These are phyloP conservation scores for Lagenaria siceraria DNA, from an alignment of 306 rosid genomes.

Conservation along the genomic window DNA sequence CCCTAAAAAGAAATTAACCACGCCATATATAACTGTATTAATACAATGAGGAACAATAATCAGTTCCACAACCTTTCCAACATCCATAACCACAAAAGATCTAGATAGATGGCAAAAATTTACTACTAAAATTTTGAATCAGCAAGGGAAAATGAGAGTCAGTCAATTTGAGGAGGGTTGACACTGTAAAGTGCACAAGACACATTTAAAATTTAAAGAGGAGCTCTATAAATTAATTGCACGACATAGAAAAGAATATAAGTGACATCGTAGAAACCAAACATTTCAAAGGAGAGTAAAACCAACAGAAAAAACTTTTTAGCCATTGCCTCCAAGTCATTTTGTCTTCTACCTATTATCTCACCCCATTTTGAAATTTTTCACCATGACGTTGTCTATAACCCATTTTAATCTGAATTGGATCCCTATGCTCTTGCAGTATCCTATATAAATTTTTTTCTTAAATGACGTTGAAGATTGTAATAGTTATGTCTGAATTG, in stretches of 20 bases:
- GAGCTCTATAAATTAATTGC: background rate
- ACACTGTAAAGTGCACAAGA: background rate
- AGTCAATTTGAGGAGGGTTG: background rate
- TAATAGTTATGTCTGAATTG: background rate
- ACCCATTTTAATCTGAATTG: background rate
- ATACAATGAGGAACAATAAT: background rate
- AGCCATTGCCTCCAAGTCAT: background rate
- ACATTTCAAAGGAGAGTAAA: background rate
- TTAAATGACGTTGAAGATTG: background rate
- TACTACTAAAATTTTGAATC: background rate
- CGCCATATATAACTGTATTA: slow-evolving; percentile 10
- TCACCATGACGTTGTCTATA: background rate
- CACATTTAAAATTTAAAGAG: background rate
- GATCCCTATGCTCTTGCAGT: background rate
- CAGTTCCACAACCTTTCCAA: background rate
- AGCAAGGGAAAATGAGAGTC: background rate
- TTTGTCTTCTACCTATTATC: background rate
- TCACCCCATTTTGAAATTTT: background rate
- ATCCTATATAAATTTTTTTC: background rate
- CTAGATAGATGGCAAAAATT: background rate
- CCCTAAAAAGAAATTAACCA: slow-evolving; percentile 45
- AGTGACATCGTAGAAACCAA: background rate
- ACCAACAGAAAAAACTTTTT: background rate
- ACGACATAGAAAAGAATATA: background rate
- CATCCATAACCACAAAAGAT: background rate